These are phyloP conservation scores for Rutstroemia sp. DNA, from an alignment of 2,329 filamentous ascomycete genomes.

Conservation along the genomic window DNA sequence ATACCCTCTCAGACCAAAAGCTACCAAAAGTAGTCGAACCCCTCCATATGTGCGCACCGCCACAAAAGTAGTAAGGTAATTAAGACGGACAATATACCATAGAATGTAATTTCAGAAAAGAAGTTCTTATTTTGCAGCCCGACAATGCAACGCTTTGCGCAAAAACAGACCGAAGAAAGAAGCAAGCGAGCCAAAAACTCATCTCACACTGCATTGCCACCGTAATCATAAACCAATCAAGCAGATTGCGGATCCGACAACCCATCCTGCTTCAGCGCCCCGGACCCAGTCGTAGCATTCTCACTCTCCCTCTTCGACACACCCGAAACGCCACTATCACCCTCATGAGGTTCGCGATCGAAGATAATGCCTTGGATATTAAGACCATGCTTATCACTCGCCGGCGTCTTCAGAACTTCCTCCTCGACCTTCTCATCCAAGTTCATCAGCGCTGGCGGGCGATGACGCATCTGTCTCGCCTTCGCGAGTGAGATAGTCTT, in stretches of 20 bases:
- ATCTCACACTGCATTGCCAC: too few species aligned
- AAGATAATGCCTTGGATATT: slow-evolving; percentile 30
- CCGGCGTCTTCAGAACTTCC: slow-evolving; percentile 24
- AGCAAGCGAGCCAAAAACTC: too few species aligned
- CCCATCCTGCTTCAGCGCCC: not conserved
- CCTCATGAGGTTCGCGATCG: slow-evolving; percentile 25
- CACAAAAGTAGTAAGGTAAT: too few species aligned
- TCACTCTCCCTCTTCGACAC: slow-evolving; percentile 22
- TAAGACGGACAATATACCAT: too few species aligned
- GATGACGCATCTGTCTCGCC: slow-evolving; percentile 78
- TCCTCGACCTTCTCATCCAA: slow-evolving; percentile 40
- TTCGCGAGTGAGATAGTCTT: slow-evolving; percentile 92
- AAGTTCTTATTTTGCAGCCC: too few species aligned
- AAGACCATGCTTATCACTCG: slow-evolving; percentile 26
- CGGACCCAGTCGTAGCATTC: slow-evolving; percentile 1
- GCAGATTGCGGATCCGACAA: slow-evolving; percentile 17
- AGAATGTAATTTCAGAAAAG: too few species aligned
- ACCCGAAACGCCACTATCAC: slow-evolving; percentile 29
- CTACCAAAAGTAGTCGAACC: too few species aligned
- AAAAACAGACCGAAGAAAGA: too few species aligned
- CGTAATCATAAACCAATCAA: slow-evolving; percentile 5
- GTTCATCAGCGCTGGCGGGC: slow-evolving; percentile 82
- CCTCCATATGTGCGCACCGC: too few species aligned
- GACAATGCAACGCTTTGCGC: too few species aligned
- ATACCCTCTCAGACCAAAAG: too few species aligned